Base-by-base conservation (phyloP, 352 stramenopile genomes). In the Pythium aristosporum region DNA sequence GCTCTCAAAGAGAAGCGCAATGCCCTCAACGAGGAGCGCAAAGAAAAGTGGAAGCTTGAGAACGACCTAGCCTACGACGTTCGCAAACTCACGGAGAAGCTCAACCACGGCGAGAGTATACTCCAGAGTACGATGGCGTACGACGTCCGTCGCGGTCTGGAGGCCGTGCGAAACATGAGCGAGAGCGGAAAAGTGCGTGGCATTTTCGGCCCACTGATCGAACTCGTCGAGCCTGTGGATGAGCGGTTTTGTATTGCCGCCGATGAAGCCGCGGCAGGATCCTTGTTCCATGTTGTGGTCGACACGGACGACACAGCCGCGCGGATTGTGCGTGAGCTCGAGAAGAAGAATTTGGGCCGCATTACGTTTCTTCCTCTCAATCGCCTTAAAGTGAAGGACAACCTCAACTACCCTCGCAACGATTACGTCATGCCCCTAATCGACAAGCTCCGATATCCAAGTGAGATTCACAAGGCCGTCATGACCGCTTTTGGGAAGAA, bases 241-340 rank as follows among this genome's bases (percentile, higher is more conserved):
- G 82, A 96, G 32, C 83, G 88, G 30, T 99, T 99, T 68, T 96
- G 91, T 57, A 98, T 90, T 15, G 96, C 96, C 30, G 81, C 98
- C 1, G 97, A 99, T 70, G 94, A 98, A 57, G 96, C 97, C 41
- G 97, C 96, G 5, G 94, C 97, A 10, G 97, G 95, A 36, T 84
- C 88, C 44, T 86, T 99, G 23, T 99, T 99, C 75, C 96, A 99
- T 70, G 95, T 99, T 16, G 96, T 99, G 52, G 98, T 99, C 21
- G 96, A 99, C 74, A 98, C 90, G 3, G 97, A 99, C 68, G 94
- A 96, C 49, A 99, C 96, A 16, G 97, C 97, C 3, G 85, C 96
- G 13, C 67, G 80, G 34, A 88, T 99, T 49, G 98, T 99, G 90
- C 80, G 85, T 52, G 86, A 98, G 25, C 77, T 99, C 28, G 96